phyloP scores from a whole-genome alignment of 1,139 yeast species.

The Suhomyces panamericanus region DNA sequence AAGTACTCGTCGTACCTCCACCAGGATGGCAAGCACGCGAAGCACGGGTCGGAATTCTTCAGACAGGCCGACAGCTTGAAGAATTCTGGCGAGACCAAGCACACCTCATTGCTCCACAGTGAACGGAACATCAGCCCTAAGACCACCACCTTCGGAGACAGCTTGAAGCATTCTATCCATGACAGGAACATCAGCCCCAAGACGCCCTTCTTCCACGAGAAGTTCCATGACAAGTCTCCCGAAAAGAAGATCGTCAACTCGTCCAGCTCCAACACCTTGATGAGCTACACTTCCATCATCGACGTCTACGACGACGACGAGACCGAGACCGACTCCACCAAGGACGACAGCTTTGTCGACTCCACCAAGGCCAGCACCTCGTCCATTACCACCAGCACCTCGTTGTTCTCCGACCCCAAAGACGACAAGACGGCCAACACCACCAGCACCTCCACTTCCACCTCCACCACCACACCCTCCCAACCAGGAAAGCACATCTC shows the following conservation, averaged over 20 bases:
- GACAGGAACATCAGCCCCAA: too few species aligned
- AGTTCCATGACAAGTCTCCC: not conserved
- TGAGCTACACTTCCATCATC: constrained; percentile 18
- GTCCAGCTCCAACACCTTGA: constrained; percentile 16
- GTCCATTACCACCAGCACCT: constrained; percentile 1
- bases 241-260: constrained; percentile 13
- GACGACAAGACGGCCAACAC: not conserved
- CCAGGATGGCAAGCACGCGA: constrained; percentile 1
- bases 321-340: constrained; percentile 7
- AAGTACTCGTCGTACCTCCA: constrained; percentile 17
- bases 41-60: too few species aligned
- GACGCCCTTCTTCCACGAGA: too few species aligned
- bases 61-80: too few species aligned
- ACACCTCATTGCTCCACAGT: too few species aligned
- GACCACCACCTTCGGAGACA: too few species aligned
- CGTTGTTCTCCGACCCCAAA: not conserved
- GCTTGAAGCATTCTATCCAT: too few species aligned
- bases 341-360: constrained; percentile 2
- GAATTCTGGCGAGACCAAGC: too few species aligned
- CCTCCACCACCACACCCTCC: not conserved
- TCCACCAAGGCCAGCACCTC: constrained; percentile 12
- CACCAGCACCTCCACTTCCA: not conserved
- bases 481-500: constrained; percentile 5
- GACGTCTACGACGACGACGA: constrained; percentile 20
- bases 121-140: too few species aligned